Base-by-base conservation (phyloP, 2,329 filamentous ascomycete genomes). In the Pseudocercospora fuligena region DNA sequence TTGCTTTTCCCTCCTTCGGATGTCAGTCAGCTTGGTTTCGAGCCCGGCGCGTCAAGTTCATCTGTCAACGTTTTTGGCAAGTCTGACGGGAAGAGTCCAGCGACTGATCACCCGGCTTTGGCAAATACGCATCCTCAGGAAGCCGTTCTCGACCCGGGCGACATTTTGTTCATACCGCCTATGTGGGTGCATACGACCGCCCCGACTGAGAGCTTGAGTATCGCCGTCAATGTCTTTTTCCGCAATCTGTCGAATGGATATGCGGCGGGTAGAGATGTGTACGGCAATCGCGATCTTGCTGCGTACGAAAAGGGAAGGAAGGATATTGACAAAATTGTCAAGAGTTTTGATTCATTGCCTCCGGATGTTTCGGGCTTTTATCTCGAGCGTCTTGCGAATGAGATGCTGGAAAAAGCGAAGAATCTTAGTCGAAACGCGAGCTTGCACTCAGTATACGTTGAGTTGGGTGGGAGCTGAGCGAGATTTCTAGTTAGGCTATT, bases 211-310 rank as follows among this genome's bases (percentile, higher is more conserved):
- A 77, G 77, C 3, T 77, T 88, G 66, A 93, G 92, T 72, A 83
- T 97, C 7, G 92, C 92, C 0, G 89, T 97, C n/a, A 97, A 97
- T 76, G 86, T 94, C 29, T 97, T 97, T 82, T 97, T 96, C 80
- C 88, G 89, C 51, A 90, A 89, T 68, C 59, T 76, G 25, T 46
- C 70, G n/a, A 82, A 88, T 2, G 29, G 86, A 1, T 95, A 95
- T 76, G 88, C 92, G 0, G 78, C 85, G 0, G 93, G 93, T 0
- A 86, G 89, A 70, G 93, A 97, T 76, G 90, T 97, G 0, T 97
- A 97, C 75, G 93, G 92, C 1, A 97, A 97, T 75, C 85, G 92
- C 46, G 94, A 97, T 78, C 78, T 97, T 59, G 90, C 90, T 46
- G 91, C 90, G 1, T 97, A 96, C 76, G 92, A 97, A 76, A 93